Percentiles rank a stretch among this genome's conserved stretches.
phyloP scores from a whole-genome alignment of 345 rosid species.

The Rhodamnia argentea region DNA sequence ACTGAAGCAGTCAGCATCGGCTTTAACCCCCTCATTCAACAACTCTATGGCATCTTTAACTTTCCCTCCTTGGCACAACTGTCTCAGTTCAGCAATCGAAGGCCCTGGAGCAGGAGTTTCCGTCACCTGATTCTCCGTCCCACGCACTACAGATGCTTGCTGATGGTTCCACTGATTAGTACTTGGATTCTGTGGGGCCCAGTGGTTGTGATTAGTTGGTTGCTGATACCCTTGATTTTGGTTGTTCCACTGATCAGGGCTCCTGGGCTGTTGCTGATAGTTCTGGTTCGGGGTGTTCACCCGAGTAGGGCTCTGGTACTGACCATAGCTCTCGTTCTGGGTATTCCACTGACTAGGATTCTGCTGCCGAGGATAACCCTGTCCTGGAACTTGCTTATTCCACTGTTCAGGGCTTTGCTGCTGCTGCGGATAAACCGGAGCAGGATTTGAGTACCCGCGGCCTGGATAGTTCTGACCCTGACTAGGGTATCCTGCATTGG shows the following conservation, averaged over 20 bases:
- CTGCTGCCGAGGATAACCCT: neutral
- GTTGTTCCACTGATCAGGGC: conserved; percentile 19
- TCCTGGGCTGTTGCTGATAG: conserved; percentile 7
- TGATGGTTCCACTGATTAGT: conserved; percentile 20
- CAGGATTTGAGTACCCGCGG: neutral
- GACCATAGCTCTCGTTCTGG: conserved; percentile 2
- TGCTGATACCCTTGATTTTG: conserved; percentile 18
- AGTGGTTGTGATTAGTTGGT: conserved; percentile 22
- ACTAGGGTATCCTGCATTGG: neutral
- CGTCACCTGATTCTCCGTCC: neutral
- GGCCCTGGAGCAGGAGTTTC: conserved; percentile 1
- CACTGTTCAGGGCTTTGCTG: neutral
- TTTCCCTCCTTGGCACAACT: conserved; percentile 28
- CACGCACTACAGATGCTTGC: conserved; percentile 4
- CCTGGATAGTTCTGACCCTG: neutral
- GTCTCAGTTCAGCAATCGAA: conserved; percentile 12
- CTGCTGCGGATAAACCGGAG: neutral
- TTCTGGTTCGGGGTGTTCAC: neutral
- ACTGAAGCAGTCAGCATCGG: conserved; percentile 18
- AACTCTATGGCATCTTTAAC: conserved; percentile 29
- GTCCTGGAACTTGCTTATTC: neutral
- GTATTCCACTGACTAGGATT: conserved; percentile 18
- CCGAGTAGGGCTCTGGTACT: neutral
- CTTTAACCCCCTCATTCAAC: conserved; percentile 31
- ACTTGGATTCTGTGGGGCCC: conserved; percentile 26